Evolutionary conservation across 805 yeast species (phyloP).

Genomic region (Barnettozyma vustinii): DNA sequence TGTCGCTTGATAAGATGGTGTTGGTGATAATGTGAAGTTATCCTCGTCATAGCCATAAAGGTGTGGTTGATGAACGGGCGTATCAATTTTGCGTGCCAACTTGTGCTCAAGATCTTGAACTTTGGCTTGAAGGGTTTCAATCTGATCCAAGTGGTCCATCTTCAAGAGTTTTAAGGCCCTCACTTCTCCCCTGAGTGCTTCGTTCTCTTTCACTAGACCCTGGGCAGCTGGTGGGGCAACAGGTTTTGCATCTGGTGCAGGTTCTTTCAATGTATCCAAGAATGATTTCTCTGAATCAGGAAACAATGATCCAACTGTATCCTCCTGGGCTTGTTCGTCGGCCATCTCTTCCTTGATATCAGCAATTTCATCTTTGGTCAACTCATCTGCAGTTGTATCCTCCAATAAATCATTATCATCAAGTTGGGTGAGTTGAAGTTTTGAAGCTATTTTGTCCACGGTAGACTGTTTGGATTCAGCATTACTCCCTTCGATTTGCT

Average conservation of each 20-base stretch:
- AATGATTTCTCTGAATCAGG: conserved; percentile 23
- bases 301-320: conserved; percentile 13
- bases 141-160: conserved; percentile 31
- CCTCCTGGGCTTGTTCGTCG: background rate
- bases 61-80: conserved; percentile 15
- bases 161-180: conserved; percentile 32
- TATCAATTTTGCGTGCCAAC: conserved; percentile 21
- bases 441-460: background rate
- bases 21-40: conserved; percentile 17
- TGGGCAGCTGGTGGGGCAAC: conserved; percentile 10
- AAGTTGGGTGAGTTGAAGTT: background rate
- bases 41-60: conserved; percentile 21
- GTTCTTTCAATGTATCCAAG: conserved; percentile 20
- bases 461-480: background rate
- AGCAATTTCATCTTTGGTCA: background rate
- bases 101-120: conserved; percentile 23
- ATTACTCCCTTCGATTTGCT: background rate
- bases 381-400: background rate
- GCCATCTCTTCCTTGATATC: background rate
- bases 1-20: conserved; percentile 16
- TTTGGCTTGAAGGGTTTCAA: conserved; percentile 26
- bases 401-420: conserved; percentile 8
- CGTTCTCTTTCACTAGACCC: conserved; percentile 27
- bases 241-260: conserved; percentile 27
- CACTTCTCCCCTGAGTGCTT: conserved; percentile 32